phyloP scores from a whole-genome alignment of 257 asterid species.

The Penstemon barbatus region DNA sequence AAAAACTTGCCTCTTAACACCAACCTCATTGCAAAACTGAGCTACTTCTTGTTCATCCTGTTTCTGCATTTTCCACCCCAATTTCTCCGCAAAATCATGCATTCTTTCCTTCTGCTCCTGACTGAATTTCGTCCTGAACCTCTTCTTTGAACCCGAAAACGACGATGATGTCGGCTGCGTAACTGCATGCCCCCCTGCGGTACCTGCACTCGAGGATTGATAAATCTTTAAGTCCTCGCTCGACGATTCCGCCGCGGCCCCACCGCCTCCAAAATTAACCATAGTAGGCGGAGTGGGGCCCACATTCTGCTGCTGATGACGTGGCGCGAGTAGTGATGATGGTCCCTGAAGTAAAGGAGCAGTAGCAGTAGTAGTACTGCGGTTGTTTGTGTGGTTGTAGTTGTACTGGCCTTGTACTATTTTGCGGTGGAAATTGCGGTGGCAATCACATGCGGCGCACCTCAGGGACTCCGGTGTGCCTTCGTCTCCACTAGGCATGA shows the following conservation, averaged over 20 bases:
- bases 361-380: too few relatives aligned
- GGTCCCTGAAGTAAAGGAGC: too few relatives aligned
- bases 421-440: slow-evolving; percentile 81
- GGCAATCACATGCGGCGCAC: slow-evolving; percentile 92
- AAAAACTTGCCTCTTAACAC: slow-evolving; percentile 65
- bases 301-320: too few relatives aligned
- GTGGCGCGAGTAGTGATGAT: too few relatives aligned
- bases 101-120: slow-evolving; percentile 61
- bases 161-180: neutral
- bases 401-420: slow-evolving; percentile 21
- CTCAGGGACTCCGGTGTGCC: slow-evolving; percentile 52
- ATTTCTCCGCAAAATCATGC: slow-evolving; percentile 57
- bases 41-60: slow-evolving; percentile 59
- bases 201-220: slow-evolving; percentile 10
- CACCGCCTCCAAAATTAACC: slow-evolving; percentile 59
- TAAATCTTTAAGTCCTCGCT: slow-evolving; percentile 51
- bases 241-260: slow-evolving; percentile 58
- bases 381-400: too few relatives aligned
- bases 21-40: slow-evolving; percentile 51
- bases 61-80: slow-evolving; percentile 69
- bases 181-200: neutral
- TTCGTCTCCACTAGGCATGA: slow-evolving; percentile 79
- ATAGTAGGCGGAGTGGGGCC: slow-evolving; percentile 23
- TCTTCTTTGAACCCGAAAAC: slow-evolving; percentile 46
- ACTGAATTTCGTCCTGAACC: slow-evolving; percentile 71